Evolutionary conservation across 441 rosid species (phyloP).

Genomic region (Erodium moschatum): DNA sequence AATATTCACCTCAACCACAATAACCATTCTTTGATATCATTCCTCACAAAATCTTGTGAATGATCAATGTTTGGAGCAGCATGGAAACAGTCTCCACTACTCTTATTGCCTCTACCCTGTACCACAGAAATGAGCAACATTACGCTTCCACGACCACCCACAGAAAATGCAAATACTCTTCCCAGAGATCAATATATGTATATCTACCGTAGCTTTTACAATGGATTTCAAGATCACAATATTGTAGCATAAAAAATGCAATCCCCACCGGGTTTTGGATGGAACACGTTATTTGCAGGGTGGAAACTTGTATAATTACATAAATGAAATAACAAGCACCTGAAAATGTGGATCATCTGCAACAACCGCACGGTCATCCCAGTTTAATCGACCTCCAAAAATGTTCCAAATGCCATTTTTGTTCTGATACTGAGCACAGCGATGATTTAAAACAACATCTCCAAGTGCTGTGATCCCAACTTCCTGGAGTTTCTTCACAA

Average conservation of each 20-base stretch:
- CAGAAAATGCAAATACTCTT: too few relatives aligned
- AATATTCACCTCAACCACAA: constrained; percentile 70
- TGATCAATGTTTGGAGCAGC: constrained; percentile 99
- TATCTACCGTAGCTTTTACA: too few relatives aligned
- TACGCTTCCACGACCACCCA: not conserved
- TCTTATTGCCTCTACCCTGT: constrained; percentile 95
- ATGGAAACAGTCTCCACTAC: constrained; percentile 95
- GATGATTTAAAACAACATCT: constrained; percentile 90
- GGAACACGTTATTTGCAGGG: too few relatives aligned
- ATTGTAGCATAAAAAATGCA: too few relatives aligned
- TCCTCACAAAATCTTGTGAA: constrained; percentile 91
- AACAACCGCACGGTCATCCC: constrained; percentile 93
- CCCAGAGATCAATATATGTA: too few relatives aligned
- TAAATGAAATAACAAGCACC: constrained; percentile 33
- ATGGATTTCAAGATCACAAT: too few relatives aligned
- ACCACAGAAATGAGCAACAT: constrained; percentile 19
- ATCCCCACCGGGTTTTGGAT: too few relatives aligned
- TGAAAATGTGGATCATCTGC: constrained; percentile 96
- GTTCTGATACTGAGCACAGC: constrained; percentile 81
- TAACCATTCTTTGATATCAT: constrained; percentile 89
- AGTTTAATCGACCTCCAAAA: constrained; percentile 85
- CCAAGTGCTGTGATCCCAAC: constrained; percentile 74
- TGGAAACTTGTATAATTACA: not conserved
- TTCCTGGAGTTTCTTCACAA: constrained; percentile 56
- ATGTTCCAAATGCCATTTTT: constrained; percentile 87